Conservation (phyloP, 768 basidiomycete species). For the Leccinum fibrillosum region DNA sequence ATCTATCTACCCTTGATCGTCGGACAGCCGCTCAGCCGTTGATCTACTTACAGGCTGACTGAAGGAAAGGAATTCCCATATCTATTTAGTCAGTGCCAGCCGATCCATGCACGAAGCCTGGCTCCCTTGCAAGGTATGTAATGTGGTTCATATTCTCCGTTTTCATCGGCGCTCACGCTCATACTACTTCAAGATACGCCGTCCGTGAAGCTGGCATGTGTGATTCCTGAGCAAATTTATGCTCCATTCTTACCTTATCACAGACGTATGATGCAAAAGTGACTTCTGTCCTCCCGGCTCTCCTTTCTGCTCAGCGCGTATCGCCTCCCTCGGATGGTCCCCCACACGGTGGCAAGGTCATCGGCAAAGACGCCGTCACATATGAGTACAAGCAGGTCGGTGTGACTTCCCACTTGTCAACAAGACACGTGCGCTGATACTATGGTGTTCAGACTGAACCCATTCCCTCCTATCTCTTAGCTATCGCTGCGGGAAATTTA, state of each 20-base stretch:
- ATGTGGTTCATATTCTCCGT: neutral
- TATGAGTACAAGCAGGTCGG: constrained; percentile 79
- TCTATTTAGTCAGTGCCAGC: constrained; percentile 91
- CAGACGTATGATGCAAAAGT: constrained; percentile 87
- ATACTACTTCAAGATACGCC: constrained; percentile 60
- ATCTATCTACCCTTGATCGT: neutral
- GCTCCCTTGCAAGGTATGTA: constrained; percentile 70
- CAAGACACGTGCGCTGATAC: neutral
- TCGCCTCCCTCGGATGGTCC: constrained; percentile 73
- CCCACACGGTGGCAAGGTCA: constrained; percentile 66
- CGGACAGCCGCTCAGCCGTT: neutral
- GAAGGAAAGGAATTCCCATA: constrained; percentile 83
- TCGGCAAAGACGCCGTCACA: constrained; percentile 70
- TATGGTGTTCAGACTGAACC: constrained; percentile 58
- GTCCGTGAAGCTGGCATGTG: constrained; percentile 74
- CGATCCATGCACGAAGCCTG: constrained; percentile 81
- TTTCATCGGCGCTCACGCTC: neutral
- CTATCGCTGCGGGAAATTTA: constrained; percentile 84
- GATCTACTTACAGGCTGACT: constrained; percentile 55
- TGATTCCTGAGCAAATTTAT: neutral
- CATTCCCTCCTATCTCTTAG: constrained; percentile 90
- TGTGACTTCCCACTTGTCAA: neutral
- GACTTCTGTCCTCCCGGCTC: constrained; percentile 73
- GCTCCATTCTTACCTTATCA: neutral
- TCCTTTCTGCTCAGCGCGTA: constrained; percentile 79